phyloP scores from a whole-genome alignment of 2,329 filamentous ascomycete species.

The Neopestalotiopsis sp. region DNA sequence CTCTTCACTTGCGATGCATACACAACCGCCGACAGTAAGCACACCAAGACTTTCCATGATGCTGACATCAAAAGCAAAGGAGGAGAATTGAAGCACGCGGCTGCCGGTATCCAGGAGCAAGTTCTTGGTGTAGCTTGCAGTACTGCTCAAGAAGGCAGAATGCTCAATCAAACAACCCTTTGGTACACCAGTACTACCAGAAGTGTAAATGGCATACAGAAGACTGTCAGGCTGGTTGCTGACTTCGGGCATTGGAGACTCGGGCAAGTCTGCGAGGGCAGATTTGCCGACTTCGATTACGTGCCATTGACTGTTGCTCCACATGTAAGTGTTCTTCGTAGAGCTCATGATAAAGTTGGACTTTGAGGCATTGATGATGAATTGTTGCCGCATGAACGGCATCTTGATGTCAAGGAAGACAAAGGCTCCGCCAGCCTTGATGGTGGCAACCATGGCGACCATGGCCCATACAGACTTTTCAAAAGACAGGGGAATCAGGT shows the following conservation, averaged over 20 bases:
- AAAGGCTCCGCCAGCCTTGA: conserved; percentile 40
- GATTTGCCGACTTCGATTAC: background rate
- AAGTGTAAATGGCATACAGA: conserved; percentile 19
- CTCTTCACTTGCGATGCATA: conserved; percentile 17
- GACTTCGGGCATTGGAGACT: background rate
- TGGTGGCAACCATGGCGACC: conserved; percentile 38
- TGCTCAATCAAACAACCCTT: conserved; percentile 21
- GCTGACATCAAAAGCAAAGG: conserved; percentile 19
- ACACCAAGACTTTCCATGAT: conserved; percentile 15
- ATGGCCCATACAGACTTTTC: conserved; percentile 39
- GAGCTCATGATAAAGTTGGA: conserved; percentile 9
- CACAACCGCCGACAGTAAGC: conserved; percentile 11
- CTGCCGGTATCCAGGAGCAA: conserved; percentile 56
- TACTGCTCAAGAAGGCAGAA: conserved; percentile 10
- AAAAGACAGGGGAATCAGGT: conserved; percentile 38
- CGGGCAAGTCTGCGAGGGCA: background rate
- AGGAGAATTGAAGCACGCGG: conserved; percentile 28
- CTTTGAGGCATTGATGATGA: conserved; percentile 4
- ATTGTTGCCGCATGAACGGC: conserved; percentile 10
- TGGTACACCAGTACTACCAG: conserved; percentile 20
- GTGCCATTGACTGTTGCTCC: background rate
- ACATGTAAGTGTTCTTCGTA: background rate
- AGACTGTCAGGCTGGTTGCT: conserved; percentile 2
- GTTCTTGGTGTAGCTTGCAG: background rate
- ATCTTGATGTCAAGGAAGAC: conserved; percentile 23